A percentile compares a stretch with the other conserved stretches of the same genome.
Conservation (phyloP, 495 filamentous ascomycete genomes). For the Podospora pseudopauciseta region DNA sequence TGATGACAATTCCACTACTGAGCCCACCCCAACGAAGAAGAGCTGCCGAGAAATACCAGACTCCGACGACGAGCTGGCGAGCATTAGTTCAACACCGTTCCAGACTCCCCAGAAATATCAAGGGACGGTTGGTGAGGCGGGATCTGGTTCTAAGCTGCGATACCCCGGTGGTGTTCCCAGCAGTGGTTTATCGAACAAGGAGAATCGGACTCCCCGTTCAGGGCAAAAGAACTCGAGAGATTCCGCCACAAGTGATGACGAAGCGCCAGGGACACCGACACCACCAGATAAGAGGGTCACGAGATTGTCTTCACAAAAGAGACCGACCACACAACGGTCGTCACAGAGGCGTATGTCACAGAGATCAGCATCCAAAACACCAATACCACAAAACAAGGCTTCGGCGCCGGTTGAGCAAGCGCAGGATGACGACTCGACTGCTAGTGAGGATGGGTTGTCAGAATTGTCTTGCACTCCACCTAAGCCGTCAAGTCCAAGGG, state of each 20-base stretch:
- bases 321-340: neutral
- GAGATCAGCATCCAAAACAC: neutral
- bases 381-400: neutral
- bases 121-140: neutral
- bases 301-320: slow-evolving; percentile 1
- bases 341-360: neutral
- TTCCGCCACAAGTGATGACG: neutral
- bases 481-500: neutral
- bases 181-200: slow-evolving; percentile 27
- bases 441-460: slow-evolving; percentile 9
- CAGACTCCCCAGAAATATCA: slow-evolving; percentile 5
- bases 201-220: slow-evolving; percentile 21
- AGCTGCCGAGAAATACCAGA: slow-evolving; percentile 38
- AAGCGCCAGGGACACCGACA: slow-evolving; percentile 14
- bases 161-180: slow-evolving; percentile 14
- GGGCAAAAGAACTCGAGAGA: slow-evolving; percentile 13
- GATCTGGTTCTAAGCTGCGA: slow-evolving; percentile 1
- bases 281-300: neutral
- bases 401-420: neutral
- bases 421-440: slow-evolving; percentile 10
- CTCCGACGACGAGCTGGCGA: slow-evolving; percentile 39
- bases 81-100: slow-evolving; percentile 25
- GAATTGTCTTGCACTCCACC: slow-evolving; percentile 8
- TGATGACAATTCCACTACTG: neutral
- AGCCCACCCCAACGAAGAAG: slow-evolving; percentile 13